These are phyloP conservation scores for Chaetoceros muelleri DNA, from an alignment of 108 stramenopile genomes.

Conservation along the genomic window DNA sequence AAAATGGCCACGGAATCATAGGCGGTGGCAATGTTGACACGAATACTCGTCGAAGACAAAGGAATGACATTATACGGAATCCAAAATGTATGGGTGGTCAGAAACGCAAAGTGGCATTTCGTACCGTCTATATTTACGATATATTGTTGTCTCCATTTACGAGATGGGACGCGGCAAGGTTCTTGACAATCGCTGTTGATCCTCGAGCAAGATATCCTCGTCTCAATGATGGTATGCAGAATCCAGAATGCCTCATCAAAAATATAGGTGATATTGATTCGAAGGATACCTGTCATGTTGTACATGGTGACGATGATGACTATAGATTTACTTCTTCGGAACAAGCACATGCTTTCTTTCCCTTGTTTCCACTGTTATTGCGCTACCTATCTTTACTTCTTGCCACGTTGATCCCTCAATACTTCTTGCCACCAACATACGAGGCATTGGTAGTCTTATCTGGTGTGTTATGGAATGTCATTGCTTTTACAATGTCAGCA, in stretches of 20 bases:
- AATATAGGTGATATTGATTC: not conserved
- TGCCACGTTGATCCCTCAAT: conserved; percentile 12
- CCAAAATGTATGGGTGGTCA: no score
- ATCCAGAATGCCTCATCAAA: conserved; percentile 1
- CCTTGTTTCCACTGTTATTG: conserved; percentile 52
- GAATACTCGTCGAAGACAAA: not conserved
- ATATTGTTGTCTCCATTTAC: conserved; percentile 58
- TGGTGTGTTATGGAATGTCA: conserved; percentile 41
- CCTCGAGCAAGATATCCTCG: conserved; percentile 40
- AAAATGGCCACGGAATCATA: no score
- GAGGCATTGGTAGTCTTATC: conserved; percentile 38
- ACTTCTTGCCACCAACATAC: conserved; percentile 51
- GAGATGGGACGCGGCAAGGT: conserved; percentile 77
- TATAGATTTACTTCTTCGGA: conserved; percentile 41
- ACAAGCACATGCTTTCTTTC: conserved; percentile 76
- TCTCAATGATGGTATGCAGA: not conserved
- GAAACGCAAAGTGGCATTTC: no score
- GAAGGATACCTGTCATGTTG: conserved; percentile 1
- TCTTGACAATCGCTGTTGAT: conserved; percentile 44
- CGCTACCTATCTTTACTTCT: conserved; percentile 32
- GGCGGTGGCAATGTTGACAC: not conserved
- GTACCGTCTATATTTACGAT: no score
- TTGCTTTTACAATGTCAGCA: conserved; percentile 45
- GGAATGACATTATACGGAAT: no score
- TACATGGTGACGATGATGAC: conserved; percentile 2